A percentile compares a stretch with the other conserved stretches of the same genome.
These are phyloP conservation scores for Sugiyamaella mastotermitis DNA, from an alignment of 805 yeast genomes.

Conservation along the genomic window DNA sequence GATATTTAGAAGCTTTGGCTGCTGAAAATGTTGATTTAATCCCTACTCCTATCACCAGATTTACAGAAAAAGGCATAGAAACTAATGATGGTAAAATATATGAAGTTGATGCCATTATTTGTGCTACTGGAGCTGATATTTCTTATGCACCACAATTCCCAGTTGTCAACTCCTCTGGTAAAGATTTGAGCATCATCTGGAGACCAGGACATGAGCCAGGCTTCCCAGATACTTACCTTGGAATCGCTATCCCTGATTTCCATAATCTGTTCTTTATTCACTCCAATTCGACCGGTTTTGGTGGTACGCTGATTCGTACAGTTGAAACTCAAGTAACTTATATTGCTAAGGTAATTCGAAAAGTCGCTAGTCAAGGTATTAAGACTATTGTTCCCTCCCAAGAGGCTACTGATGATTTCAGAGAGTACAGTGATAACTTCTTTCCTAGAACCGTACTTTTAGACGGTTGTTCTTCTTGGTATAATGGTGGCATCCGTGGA, in stretches of 20 bases:
- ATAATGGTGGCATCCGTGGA: constrained; percentile 11
- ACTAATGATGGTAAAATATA: constrained; percentile 24
- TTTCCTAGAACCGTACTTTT: constrained; percentile 8
- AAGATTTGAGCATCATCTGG: constrained; percentile 8
- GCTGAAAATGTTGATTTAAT: constrained; percentile 20
- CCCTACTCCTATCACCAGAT: constrained; percentile 10
- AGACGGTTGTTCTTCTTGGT: constrained; percentile 13
- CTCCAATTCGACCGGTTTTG: constrained; percentile 7
- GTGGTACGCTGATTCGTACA: constrained; percentile 11
- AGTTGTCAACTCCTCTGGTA: neutral
- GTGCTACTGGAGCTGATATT: constrained; percentile 15
- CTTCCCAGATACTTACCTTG: constrained; percentile 11
- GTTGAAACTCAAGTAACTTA: constrained; percentile 10
- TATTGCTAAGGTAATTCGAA: constrained; percentile 8
- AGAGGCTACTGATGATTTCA: constrained; percentile 9
- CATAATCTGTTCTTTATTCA: constrained; percentile 11
- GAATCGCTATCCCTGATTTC: constrained; percentile 11
- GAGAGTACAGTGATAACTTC: constrained; percentile 7
- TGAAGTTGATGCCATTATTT: constrained; percentile 12
- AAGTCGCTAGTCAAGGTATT: constrained; percentile 8
- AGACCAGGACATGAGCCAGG: constrained; percentile 5
- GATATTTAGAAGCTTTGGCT: constrained; percentile 19
- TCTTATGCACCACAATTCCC: constrained; percentile 10
- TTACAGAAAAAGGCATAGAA: constrained; percentile 18
- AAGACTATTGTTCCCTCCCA: constrained; percentile 5